Evolutionary conservation across 176 grass and related monocot species (phyloP), one percentile per base, ranked within the genome.

Genomic region (Calamus simplicifolius): DNA sequence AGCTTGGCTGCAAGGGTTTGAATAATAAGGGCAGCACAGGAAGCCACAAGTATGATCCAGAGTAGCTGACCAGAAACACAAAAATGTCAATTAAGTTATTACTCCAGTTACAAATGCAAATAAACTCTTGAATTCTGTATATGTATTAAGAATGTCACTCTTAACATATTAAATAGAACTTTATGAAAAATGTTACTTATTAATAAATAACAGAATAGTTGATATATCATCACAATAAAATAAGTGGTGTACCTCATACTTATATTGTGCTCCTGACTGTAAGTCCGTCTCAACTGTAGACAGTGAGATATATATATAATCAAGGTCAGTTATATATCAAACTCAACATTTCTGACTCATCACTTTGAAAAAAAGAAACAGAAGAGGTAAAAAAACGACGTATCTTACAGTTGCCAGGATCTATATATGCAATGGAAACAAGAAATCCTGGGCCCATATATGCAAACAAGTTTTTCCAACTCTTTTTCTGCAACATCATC

Each of bases 391-490:
- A 31, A 31, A 2, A 43, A 8, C 25, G 61, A 71, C 18, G 3
- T 10, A 67, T 68, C 79, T 97, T 85, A 91, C 93, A 92, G 57
- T 97, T 97, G 49, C 93, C 87, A 85, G 87, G 93, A 85, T 97
- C 93, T 35, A 97, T 92, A 69, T 97, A 97, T 6, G 87, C 87
- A 65, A 97, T 91, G 51, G 93, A 91, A 53, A 97, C 87, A 29
- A 91, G 93, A 69, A 97, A 97, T 73, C 93, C 93, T 54, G 93
- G 93, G 27, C 93, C 93, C 75, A 83, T 70, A 68, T 97, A 97
- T 29, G 93, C 72, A 74, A 97, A 85, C 23, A 97, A 71, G 50
- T 88, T 91, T 72, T 97, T 97, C 93, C 93, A 97, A 57, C 84
- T 88, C 62, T 38, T 88, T 72, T 82, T 91, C 93, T 97, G 78